phyloP scores from a whole-genome alignment of 2,329 filamentous ascomycete species.

The Teratosphaeria pseudoeucalypti region DNA sequence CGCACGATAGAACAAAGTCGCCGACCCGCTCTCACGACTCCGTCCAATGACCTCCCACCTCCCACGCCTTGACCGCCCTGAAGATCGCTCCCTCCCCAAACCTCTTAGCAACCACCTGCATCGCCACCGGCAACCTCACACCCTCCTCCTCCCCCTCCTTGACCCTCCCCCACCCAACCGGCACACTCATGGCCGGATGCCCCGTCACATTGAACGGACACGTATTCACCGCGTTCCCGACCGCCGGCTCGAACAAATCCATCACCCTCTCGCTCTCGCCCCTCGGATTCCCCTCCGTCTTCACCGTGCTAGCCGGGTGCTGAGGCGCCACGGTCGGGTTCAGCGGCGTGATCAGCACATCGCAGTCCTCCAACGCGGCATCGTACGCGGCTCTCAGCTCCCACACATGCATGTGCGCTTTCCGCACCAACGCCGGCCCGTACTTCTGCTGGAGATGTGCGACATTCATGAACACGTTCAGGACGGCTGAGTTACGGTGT shows the following conservation, averaged over 20 bases:
- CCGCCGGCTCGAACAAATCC: slow-evolving; percentile 34
- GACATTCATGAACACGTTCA: slow-evolving; percentile 34
- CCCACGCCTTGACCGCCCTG: slow-evolving; percentile 27
- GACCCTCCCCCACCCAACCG: slow-evolving; percentile 27
- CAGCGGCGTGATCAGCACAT: slow-evolving; percentile 41
- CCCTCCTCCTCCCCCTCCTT: slow-evolving; percentile 8
- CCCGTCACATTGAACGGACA: slow-evolving; percentile 42
- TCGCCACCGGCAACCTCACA: slow-evolving; percentile 25
- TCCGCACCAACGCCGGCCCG: slow-evolving; percentile 28
- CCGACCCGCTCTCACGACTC: slow-evolving; percentile 3
- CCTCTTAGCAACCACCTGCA: slow-evolving; percentile 28
- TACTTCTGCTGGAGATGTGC: slow-evolving; percentile 22
- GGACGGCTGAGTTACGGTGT: slow-evolving; percentile 35
- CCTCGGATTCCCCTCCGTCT: slow-evolving; percentile 13
- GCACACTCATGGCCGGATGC: slow-evolving; percentile 41
- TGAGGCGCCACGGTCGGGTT: slow-evolving; percentile 36
- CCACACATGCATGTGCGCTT: slow-evolving; percentile 38
- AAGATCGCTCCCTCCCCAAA: slow-evolving; percentile 26
- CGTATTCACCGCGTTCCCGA: slow-evolving; percentile 37
- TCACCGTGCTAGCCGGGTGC: slow-evolving; percentile 23
- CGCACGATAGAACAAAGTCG: too few relatives aligned
- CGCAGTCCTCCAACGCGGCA: slow-evolving; percentile 31
- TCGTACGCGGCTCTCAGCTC: slow-evolving; percentile 42
- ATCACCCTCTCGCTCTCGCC: slow-evolving; percentile 22
- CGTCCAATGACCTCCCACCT: slow-evolving; percentile 20